Evolutionary conservation across 495 filamentous ascomycete species (phyloP), one percentile per base, ranked within the genome.

Genomic region (Mycothermus thermophilus): DNA sequence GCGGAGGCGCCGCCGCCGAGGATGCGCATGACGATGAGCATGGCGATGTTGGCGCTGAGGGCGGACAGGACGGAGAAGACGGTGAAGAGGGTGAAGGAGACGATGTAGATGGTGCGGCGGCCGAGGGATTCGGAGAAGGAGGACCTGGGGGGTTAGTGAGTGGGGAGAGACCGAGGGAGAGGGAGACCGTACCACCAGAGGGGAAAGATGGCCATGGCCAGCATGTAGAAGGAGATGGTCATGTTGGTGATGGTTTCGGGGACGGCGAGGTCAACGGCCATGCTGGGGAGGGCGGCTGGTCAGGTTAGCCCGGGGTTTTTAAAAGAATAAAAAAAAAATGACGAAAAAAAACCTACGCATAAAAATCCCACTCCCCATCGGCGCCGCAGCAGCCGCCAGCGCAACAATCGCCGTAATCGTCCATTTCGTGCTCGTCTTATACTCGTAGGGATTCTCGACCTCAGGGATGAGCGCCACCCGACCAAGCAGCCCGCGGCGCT

Each of bases 141-240:
- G 2, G 82, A 90, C 53, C 51, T 54, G 16, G 3, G 18, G 14
- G 19, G 13, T 12, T 1, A 3, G 5, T 17, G 11, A 32, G 15
- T 4, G 2, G 6, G 5, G 9, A 30, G 28, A 20, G 13, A 26
- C 2, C 17, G 11, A 5, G 16, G 5, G 32, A 30, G 2, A 17
- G 24, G 26, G 12, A n/a, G 13, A 16, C 31, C 47, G 18, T 34
- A 42, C 87, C 87, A 94, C 84, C 85, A 95, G 4, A 95, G 68
- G 2, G 87, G 87, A 41, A 86, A 93, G 17, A 94, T 83, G 12
- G 78, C 72, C 84, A 94, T 90, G 35, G 71, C 62, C 5, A 93
- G 67, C 86, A 93, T 88, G 51, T 92, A 94, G 32, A 93, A 54
- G 2, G 87, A 80, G 8, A 92, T 77, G 4, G 80, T 79, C 29